Percentiles rank a stretch among this genome's conserved stretches.
Evolutionary conservation across 73 alveolate genomes (phyloP).

Genomic region (Tetrahymena elliotti): DNA sequence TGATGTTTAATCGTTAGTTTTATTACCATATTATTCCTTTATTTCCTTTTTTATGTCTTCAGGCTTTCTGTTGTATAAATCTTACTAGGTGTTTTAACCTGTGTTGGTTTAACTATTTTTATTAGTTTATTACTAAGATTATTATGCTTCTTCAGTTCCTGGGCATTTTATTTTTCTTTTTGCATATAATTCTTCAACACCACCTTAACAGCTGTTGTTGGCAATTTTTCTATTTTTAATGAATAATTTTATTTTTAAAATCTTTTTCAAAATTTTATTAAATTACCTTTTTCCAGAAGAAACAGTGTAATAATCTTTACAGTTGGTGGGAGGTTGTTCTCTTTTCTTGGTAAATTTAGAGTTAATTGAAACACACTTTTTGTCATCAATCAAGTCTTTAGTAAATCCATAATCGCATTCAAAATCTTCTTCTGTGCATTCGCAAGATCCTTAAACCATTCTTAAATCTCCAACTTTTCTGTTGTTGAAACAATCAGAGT

Average conservation of each 20-base stretch:
- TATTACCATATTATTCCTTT: neutral
- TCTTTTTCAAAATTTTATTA: neutral
- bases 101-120: neutral
- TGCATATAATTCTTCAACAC: neutral
- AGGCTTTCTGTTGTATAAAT: neutral
- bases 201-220: neutral
- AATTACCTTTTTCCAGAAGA: neutral
- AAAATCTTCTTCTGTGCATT: conserved; percentile 73
- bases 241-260: neutral
- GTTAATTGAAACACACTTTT: conserved; percentile 20
- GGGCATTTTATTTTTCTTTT: neutral
- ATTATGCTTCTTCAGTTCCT: neutral
- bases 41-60: neutral
- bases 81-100: neutral
- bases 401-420: conserved; percentile 71
- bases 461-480: conserved; percentile 35
- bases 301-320: neutral
- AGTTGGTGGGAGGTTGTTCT: conserved; percentile 12
- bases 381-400: conserved; percentile 42
- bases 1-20: neutral
- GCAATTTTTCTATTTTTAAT: neutral
- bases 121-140: neutral
- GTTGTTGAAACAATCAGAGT: conserved; percentile 61
- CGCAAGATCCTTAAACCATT: conserved; percentile 54
- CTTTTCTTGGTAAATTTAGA: conserved; percentile 12